phyloP scores from a whole-genome alignment of 768 basidiomycete genomes.

The Termitomyces sp. region DNA sequence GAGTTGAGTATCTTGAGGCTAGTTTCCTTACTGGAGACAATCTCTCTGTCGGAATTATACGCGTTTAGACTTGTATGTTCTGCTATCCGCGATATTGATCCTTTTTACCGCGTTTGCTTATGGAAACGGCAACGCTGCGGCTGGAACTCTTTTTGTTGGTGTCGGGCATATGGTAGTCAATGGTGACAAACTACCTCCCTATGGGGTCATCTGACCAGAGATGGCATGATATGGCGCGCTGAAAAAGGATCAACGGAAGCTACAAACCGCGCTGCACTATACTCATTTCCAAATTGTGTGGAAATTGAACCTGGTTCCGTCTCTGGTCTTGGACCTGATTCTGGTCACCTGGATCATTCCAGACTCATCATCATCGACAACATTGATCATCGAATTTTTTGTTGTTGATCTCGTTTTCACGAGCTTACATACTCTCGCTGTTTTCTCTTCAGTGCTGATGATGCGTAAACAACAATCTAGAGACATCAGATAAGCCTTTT shows the following conservation, averaged over 20 bases:
- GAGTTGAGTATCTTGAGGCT: no score
- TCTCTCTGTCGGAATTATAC: no score
- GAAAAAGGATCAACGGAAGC: slow-evolving; percentile 5
- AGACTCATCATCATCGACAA: not conserved
- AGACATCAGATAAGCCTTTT: not conserved
- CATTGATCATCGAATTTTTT: not conserved
- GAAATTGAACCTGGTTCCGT: slow-evolving; percentile 4
- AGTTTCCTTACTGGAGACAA: no score
- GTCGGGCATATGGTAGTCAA: no score
- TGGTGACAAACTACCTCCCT: not conserved
- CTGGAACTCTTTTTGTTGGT: no score
- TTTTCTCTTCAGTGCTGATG: not conserved
- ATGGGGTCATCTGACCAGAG: not conserved
- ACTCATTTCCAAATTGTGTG: not conserved
- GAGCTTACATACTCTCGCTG: not conserved
- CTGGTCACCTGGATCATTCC: no score
- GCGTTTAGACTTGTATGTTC: no score
- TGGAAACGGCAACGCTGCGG: no score
- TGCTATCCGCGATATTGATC: no score
- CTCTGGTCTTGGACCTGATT: no score
- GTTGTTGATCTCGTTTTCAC: not conserved
- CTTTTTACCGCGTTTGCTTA: no score
- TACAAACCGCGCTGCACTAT: not conserved
- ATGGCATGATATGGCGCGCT: not conserved
- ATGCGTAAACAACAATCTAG: not conserved